Percentiles rank a stretch among this genome's conserved stretches.
phyloP scores from a whole-genome alignment of 352 stramenopile species.

The Globisporangium carolinianum region DNA sequence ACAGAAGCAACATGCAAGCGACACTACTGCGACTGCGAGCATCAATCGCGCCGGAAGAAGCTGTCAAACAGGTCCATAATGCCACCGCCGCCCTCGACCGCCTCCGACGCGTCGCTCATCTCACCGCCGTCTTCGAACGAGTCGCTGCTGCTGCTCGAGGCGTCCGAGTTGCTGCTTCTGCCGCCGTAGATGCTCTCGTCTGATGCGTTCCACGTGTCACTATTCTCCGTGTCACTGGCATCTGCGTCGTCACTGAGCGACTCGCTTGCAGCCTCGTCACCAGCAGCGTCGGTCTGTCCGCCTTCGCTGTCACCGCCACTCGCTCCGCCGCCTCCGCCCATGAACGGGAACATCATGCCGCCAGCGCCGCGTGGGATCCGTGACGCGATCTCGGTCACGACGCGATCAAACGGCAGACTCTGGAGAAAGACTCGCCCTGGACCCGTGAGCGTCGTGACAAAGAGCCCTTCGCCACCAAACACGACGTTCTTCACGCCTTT shows the following conservation, averaged over 20 bases:
- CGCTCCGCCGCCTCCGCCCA: conserved; percentile 47
- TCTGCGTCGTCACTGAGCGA: conserved; percentile 1
- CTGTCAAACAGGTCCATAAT: conserved; percentile 58
- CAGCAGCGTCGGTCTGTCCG: conserved; percentile 9
- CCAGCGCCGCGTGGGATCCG: conserved; percentile 74
- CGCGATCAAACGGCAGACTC: conserved; percentile 88
- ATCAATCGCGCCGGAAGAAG: conserved; percentile 40
- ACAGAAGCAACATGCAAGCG: too few relatives aligned
- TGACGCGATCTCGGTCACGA: conserved; percentile 89
- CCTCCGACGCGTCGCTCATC: conserved; percentile 11
- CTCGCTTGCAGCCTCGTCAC: conserved; percentile 17
- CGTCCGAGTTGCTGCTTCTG: conserved; percentile 1
- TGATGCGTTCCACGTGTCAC: conserved; percentile 24
- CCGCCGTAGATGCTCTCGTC: conserved; percentile 51
- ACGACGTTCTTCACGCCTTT: conserved; percentile 92
- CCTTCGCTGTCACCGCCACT: conserved; percentile 13
- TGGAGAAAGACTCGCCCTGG: conserved; percentile 90
- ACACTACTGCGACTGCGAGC: too few relatives aligned
- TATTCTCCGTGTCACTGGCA: not conserved
- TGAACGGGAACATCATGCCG: conserved; percentile 85
- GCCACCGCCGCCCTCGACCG: conserved; percentile 16
- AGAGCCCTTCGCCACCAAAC: conserved; percentile 92
- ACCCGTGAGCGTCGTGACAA: conserved; percentile 91
- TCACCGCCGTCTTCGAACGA: conserved; percentile 16
- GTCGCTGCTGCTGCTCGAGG: conserved; percentile 8